phyloP scores from a whole-genome alignment of 176 grass and related monocot genomes.

The Eremochloa ophiuroides region DNA sequence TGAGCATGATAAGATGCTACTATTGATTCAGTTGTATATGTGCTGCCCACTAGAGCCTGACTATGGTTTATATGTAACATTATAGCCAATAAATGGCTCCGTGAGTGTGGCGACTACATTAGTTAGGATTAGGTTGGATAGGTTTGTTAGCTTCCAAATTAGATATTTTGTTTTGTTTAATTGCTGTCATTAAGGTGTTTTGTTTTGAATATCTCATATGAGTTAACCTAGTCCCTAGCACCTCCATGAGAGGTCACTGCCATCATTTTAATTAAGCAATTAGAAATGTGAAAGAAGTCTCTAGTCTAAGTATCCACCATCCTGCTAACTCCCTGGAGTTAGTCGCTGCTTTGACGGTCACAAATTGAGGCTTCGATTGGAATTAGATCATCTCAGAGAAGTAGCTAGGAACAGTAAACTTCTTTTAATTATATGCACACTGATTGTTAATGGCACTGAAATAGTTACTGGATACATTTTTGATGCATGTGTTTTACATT shows the following conservation, averaged over 20 bases:
- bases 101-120: neutral
- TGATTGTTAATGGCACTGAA: neutral
- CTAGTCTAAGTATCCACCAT: neutral
- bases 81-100: neutral
- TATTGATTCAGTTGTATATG: neutral
- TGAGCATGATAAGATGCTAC: neutral
- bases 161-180: neutral
- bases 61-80: neutral
- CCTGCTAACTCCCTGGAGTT: neutral
- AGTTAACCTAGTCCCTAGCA: neutral
- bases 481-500: neutral
- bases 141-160: neutral
- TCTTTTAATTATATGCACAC: neutral
- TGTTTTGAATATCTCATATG: neutral
- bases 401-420: neutral
- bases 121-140: neutral
- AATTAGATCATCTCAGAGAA: neutral
- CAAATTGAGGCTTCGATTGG: neutral
- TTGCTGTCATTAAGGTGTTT: neutral
- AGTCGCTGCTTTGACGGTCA: neutral
- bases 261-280: neutral
- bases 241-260: neutral
- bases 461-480: neutral
- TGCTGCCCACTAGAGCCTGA: neutral
- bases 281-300: neutral